Evolutionary conservation across 768 basidiomycete genomes (phyloP).

Genomic region (Neoboletus subvelutipes): DNA sequence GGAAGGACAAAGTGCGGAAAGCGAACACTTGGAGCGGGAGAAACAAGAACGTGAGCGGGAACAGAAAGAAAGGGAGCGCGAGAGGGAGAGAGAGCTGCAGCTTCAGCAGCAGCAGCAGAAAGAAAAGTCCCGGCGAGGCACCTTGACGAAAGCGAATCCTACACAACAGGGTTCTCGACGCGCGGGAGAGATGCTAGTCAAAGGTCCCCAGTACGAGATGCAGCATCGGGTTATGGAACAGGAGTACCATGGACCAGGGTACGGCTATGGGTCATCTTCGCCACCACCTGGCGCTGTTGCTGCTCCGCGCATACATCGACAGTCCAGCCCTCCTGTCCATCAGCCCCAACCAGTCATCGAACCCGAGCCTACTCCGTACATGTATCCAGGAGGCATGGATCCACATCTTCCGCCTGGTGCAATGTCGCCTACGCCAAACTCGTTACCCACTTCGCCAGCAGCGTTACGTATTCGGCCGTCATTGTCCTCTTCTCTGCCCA

Average conservation of each 20-base stretch:
- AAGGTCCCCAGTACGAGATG: slow-evolving; percentile 90
- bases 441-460: slow-evolving; percentile 25
- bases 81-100: slow-evolving; percentile 32
- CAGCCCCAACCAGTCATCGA: slow-evolving; percentile 30
- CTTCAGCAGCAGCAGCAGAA: slow-evolving; percentile 40
- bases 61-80: slow-evolving; percentile 35
- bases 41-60: slow-evolving; percentile 57
- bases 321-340: slow-evolving; percentile 27
- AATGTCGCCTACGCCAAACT: slow-evolving; percentile 41
- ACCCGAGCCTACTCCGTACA: slow-evolving; percentile 30
- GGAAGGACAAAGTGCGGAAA: slow-evolving; percentile 43
- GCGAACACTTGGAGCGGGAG: slow-evolving; percentile 47
- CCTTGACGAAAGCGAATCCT: slow-evolving; percentile 65
- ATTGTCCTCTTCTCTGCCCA: slow-evolving; percentile 37
- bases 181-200: slow-evolving; percentile 82
- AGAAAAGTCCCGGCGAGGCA: slow-evolving; percentile 42
- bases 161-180: slow-evolving; percentile 51
- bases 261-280: slow-evolving; percentile 27
- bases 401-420: slow-evolving; percentile 57
- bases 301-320: slow-evolving; percentile 25
- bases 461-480: slow-evolving; percentile 23
- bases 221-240: slow-evolving; percentile 93
- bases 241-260: slow-evolving; percentile 56
- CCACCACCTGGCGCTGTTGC: slow-evolving; percentile 22
- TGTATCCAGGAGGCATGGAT: slow-evolving; percentile 31